phyloP scores from a whole-genome alignment of 2,329 filamentous ascomycete species.

The Lecanicillium sp. region DNA sequence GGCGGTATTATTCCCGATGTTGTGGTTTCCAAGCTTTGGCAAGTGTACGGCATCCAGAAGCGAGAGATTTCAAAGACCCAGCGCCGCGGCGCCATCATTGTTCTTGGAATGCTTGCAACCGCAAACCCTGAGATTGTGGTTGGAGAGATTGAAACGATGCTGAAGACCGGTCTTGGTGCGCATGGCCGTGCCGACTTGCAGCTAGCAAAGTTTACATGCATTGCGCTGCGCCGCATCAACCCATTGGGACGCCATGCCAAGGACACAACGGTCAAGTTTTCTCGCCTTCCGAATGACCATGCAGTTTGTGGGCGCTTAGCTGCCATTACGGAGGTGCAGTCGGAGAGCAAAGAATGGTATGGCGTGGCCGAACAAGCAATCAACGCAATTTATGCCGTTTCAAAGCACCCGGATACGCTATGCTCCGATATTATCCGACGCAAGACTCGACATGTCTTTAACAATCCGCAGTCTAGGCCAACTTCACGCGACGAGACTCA shows the following conservation, averaged over 20 bases:
- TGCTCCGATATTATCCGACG: constrained; percentile 85
- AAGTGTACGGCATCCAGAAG: constrained; percentile 91
- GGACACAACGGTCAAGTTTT: constrained; percentile 58
- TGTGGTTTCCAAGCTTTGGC: constrained; percentile 90
- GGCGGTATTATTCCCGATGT: constrained; percentile 75
- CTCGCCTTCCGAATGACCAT: constrained; percentile 84
- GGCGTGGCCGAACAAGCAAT: constrained; percentile 95
- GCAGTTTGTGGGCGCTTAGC: constrained; percentile 75
- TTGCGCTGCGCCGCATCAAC: constrained; percentile 85
- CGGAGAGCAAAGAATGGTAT: constrained; percentile 91
- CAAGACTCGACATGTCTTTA: constrained; percentile 78
- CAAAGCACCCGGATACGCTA: constrained; percentile 86
- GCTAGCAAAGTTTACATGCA: constrained; percentile 90
- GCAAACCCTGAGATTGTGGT: constrained; percentile 90
- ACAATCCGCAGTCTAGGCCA: constrained; percentile 36
- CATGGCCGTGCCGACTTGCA: constrained; percentile 77
- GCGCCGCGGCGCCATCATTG: constrained; percentile 86
- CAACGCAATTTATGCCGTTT: constrained; percentile 86
- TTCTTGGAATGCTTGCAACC: constrained; percentile 90
- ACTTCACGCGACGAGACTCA: constrained; percentile 37
- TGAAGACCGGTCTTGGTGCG: constrained; percentile 77
- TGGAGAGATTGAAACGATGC: constrained; percentile 89
- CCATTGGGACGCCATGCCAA: constrained; percentile 73
- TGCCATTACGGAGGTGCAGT: constrained; percentile 75
- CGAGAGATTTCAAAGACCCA: constrained; percentile 89